phyloP scores from a whole-genome alignment of 164 flowering plant genomes.

The Saururus chinensis region DNA sequence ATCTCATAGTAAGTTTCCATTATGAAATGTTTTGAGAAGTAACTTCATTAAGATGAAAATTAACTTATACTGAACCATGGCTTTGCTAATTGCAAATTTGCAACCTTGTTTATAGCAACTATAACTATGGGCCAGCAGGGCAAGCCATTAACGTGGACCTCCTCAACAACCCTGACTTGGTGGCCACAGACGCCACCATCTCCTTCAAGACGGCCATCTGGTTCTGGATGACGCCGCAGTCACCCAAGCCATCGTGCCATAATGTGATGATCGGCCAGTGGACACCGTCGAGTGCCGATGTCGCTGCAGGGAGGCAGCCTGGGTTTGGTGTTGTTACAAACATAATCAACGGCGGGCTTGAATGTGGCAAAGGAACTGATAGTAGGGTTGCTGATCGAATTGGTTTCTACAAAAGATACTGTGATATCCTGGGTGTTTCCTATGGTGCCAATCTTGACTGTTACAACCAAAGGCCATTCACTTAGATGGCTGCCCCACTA shows the following conservation, averaged over 20 bases:
- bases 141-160: slow-evolving; percentile 11
- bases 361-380: slow-evolving; percentile 17
- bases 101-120: no score
- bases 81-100: no score
- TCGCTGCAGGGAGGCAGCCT: slow-evolving; percentile 16
- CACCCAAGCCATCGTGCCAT: slow-evolving; percentile 34
- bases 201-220: slow-evolving; percentile 36
- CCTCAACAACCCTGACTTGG: slow-evolving; percentile 26
- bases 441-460: slow-evolving; percentile 9
- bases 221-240: slow-evolving; percentile 37
- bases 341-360: slow-evolving; percentile 39
- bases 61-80: not conserved
- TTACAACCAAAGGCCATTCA: slow-evolving; percentile 2
- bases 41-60: not conserved
- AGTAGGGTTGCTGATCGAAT: slow-evolving; percentile 6
- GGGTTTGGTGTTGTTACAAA: slow-evolving; percentile 35
- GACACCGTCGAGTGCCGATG: slow-evolving; percentile 21
- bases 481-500: no score
- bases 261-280: slow-evolving; percentile 29
- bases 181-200: slow-evolving; percentile 19
- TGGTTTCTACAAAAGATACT: slow-evolving; percentile 10
- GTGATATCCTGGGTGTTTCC: slow-evolving; percentile 5
- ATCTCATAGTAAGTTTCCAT: slow-evolving; percentile 63
- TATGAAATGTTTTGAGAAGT: no score
- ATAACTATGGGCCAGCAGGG: slow-evolving; percentile 27